phyloP scores from a whole-genome alignment of 2,329 filamentous ascomycete genomes.

The Lachnellula subtilissima region DNA sequence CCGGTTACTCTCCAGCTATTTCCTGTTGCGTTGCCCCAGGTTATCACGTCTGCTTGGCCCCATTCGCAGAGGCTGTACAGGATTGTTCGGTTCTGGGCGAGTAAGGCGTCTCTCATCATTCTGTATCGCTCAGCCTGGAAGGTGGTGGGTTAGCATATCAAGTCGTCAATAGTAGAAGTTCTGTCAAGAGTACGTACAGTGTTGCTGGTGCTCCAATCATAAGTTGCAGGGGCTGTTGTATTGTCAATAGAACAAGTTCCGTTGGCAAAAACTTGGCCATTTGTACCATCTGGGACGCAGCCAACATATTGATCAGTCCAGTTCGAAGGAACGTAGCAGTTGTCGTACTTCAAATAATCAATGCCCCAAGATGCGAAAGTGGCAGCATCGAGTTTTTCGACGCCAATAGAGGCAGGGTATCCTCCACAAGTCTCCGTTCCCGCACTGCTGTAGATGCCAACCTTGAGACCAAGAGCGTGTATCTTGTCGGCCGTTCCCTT shows the following conservation, averaged over 20 bases:
- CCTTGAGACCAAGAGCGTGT: slow-evolving; percentile 53
- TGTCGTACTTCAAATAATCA: slow-evolving; percentile 57
- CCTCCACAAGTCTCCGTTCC: slow-evolving; percentile 33
- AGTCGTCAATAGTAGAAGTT: background rate
- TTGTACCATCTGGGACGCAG: slow-evolving; percentile 37
- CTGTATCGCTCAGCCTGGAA: slow-evolving; percentile 35
- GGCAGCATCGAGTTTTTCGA: slow-evolving; percentile 53
- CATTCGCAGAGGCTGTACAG: slow-evolving; percentile 50
- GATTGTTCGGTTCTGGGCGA: slow-evolving; percentile 41
- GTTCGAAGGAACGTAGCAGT: slow-evolving; percentile 41
- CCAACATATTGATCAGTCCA: slow-evolving; percentile 36
- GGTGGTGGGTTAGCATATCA: background rate
- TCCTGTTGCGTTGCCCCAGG: slow-evolving; percentile 45
- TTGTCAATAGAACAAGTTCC: slow-evolving; percentile 36
- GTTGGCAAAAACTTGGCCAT: slow-evolving; percentile 31
- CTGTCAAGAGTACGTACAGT: slow-evolving; percentile 23
- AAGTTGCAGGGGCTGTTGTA: slow-evolving; percentile 39
- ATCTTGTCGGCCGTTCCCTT: slow-evolving; percentile 47
- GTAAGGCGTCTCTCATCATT: slow-evolving; percentile 48
- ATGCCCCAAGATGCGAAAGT: slow-evolving; percentile 55
- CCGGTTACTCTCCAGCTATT: slow-evolving; percentile 44
- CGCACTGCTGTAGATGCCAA: slow-evolving; percentile 59
- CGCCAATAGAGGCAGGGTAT: slow-evolving; percentile 46
- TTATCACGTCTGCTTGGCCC: slow-evolving; percentile 46
- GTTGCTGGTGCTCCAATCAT: slow-evolving; percentile 46